These are phyloP conservation scores for Laguncularia racemosa DNA, from an alignment of 345 rosid genomes.

Conservation along the genomic window DNA sequence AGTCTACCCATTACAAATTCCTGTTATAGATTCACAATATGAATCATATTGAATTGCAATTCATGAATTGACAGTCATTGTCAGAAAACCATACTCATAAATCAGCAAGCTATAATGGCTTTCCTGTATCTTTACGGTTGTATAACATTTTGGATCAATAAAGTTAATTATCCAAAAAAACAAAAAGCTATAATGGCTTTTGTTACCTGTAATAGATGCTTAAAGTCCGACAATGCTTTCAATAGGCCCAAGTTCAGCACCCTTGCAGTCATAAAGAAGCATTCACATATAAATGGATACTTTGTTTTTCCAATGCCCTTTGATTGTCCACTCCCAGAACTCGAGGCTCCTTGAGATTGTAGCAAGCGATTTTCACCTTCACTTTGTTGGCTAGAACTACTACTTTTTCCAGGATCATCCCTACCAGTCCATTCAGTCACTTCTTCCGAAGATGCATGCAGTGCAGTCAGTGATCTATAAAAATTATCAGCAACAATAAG, in stretches of 20 bases:
- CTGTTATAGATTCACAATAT: not conserved
- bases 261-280: conserved; percentile 99
- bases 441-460: conserved; percentile 92
- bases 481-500: conserved; percentile 11
- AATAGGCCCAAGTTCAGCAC: conserved; percentile 89
- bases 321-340: conserved; percentile 47
- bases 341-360: conserved; percentile 70
- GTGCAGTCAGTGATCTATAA: conserved; percentile 74
- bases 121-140: no score
- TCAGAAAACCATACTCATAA: conserved; percentile 4
- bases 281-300: conserved; percentile 79
- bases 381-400: conserved; percentile 21
- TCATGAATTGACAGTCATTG: conserved; percentile 3
- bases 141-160: no score
- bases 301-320: conserved; percentile 29
- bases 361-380: conserved; percentile 47
- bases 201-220: conserved; percentile 90
- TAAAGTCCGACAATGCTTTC: conserved; percentile 95
- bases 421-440: conserved; percentile 69
- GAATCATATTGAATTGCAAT: conserved; percentile 1
- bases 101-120: no score
- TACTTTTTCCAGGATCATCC: conserved; percentile 26
- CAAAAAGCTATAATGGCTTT: no score
- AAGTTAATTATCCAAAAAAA: no score
- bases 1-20: no score